Conservation (phyloP, 2,329 filamentous ascomycete species). For the Sphaerulina vaccinii region DNA sequence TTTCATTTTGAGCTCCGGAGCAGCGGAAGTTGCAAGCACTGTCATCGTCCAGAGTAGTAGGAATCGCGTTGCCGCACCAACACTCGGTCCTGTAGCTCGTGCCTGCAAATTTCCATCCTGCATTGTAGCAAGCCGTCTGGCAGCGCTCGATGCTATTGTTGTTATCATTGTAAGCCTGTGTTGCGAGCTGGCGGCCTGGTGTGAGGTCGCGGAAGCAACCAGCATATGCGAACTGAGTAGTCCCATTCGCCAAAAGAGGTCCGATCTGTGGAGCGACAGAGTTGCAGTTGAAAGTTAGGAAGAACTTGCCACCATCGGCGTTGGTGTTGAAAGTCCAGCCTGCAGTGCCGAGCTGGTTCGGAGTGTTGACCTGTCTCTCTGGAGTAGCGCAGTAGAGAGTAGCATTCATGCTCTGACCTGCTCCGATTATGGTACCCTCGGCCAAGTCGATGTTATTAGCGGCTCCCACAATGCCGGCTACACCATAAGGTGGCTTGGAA, state of each 20-base stretch:
- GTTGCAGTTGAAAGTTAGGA: conserved; percentile 25
- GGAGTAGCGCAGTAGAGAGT: conserved; percentile 9
- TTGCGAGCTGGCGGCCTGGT: conserved; percentile 25
- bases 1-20: conserved; percentile 30
- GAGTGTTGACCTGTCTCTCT: conserved; percentile 9
- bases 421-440: conserved; percentile 12
- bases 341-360: background rate
- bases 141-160: conserved; percentile 37
- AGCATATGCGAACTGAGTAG: conserved; percentile 1
- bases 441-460: conserved; percentile 12
- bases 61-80: conserved; percentile 21
- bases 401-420: conserved; percentile 10
- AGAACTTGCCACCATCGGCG: conserved; percentile 37
- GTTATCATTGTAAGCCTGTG: conserved; percentile 30
- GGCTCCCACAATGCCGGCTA: conserved; percentile 11
- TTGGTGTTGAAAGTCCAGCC: conserved; percentile 28
- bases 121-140: conserved; percentile 32
- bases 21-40: conserved; percentile 23
- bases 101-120: conserved; percentile 39
- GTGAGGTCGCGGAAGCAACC: conserved; percentile 40
- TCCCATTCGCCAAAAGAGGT: conserved; percentile 10
- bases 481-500: conserved; percentile 12
- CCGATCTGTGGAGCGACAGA: conserved; percentile 9
- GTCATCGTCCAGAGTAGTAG: conserved; percentile 17
- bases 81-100: conserved; percentile 36